A percentile compares a stretch with the other conserved stretches of the same genome.
Evolutionary conservation across 2,329 filamentous ascomycete species (phyloP).

Genomic region (Amphichorda felina): DNA sequence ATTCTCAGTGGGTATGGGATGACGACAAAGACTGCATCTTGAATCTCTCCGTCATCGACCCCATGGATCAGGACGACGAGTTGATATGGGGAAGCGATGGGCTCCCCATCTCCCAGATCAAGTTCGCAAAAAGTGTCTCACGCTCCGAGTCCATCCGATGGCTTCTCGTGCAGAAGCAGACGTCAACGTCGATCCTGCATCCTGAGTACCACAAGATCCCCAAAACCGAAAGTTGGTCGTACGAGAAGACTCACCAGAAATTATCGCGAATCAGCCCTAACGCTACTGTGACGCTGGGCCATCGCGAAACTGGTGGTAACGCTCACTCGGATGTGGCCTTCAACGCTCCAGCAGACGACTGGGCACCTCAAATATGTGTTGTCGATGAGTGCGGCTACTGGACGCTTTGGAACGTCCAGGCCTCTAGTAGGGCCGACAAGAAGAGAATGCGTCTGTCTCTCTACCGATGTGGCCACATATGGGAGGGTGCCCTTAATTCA

Average conservation of each 20-base stretch:
- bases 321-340: constrained; percentile 54
- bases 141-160: constrained; percentile 27
- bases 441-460: constrained; percentile 20
- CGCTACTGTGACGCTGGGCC: constrained; percentile 39
- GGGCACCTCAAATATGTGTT: constrained; percentile 51
- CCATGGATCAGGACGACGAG: constrained; percentile 30
- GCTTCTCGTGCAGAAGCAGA: constrained; percentile 41
- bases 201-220: constrained; percentile 33
- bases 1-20: constrained; percentile 43
- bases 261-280: constrained; percentile 43
- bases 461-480: constrained; percentile 29
- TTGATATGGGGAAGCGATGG: constrained; percentile 41
- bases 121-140: constrained; percentile 24
- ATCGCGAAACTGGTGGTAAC: constrained; percentile 37
- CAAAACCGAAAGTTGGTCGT: constrained; percentile 9
- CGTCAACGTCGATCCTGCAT: constrained; percentile 37
- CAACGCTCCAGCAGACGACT: constrained; percentile 33
- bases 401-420: constrained; percentile 52
- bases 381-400: constrained; percentile 55
- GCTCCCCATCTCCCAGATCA: constrained; percentile 36
- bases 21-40: constrained; percentile 31
- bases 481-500: constrained; percentile 21
- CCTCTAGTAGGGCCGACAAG: constrained; percentile 19
- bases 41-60: constrained; percentile 29
- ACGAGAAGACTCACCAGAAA: background rate